Percentiles rank a stretch among this genome's conserved stretches.
These are phyloP conservation scores for Paramecium tetraurelia DNA, from an alignment of 73 alveolate species.

Conservation along the genomic window DNA sequence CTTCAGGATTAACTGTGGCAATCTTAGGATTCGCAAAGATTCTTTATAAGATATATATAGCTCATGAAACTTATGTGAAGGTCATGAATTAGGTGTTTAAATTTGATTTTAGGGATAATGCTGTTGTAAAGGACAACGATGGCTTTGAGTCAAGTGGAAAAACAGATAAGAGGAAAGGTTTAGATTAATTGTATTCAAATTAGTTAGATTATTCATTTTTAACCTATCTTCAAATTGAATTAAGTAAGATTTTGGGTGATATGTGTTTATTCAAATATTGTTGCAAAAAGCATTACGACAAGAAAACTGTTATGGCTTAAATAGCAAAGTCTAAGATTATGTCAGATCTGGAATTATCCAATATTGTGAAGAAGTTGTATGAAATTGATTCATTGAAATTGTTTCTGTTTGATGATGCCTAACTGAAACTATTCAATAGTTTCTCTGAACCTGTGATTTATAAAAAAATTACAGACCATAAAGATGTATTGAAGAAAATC, in stretches of 20 bases:
- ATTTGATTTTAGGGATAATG: neutral
- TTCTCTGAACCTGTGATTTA: neutral
- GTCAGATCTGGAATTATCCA: neutral
- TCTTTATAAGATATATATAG: neutral
- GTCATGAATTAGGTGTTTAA: neutral
- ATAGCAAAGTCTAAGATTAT: neutral
- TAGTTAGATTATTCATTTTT: neutral
- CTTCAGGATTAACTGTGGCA: constrained; percentile 11
- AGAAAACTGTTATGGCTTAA: neutral
- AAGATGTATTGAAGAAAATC: neutral
- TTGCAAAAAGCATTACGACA: neutral
- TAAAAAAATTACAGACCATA: neutral
- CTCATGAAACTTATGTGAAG: neutral
- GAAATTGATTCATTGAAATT: neutral
- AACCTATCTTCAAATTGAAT: neutral
- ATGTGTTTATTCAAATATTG: neutral
- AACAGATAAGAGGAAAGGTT: neutral
- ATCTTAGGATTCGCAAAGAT: neutral
- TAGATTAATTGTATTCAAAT: neutral
- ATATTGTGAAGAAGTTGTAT: neutral
- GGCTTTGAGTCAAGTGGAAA: neutral
- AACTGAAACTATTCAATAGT: neutral
- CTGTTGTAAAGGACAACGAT: neutral
- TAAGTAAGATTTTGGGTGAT: neutral
- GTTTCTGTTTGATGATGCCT: neutral